Base-by-base conservation (phyloP, 805 yeast genomes). In the Metschnikowia drakensbergensis region DNA sequence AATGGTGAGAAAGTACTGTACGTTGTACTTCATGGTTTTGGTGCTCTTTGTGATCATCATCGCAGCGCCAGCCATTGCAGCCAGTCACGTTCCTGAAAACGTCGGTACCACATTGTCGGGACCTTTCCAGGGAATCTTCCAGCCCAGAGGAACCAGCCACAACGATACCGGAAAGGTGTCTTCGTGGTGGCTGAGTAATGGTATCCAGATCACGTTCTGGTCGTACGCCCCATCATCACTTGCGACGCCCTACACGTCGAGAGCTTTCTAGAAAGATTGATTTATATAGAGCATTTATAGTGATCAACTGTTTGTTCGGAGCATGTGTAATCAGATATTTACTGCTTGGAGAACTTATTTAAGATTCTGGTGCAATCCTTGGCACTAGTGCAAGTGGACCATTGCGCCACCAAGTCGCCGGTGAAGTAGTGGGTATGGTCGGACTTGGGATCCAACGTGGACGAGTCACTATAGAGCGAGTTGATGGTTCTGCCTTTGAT, bases 1-100 rank as follows among this genome's bases (percentile, higher is more conserved):
- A 76, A 92, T 94, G 96, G 96, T 94, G 33, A 84, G 87, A 72
- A 90, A 89, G 73, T 94, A 94, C 77, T 83, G 95, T 54, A 70
- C 87, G 8, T 75, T 95, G 66, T 94, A 84, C 80, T 82, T 88
- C 62, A 59, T 72, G 49, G 73, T 94, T 53, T 72, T 95, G 60
- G 65, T 81, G 42, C 63, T 89, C 51, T 90, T 90, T 60, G 81
- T 83, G 55, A 84, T 79, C 42, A 70, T 92, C 67, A 83, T 94
- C 63, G 85, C 83, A 55, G 97, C 94, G 39, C 99, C 99, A 56
- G 96, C 96, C 32, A 85, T 80, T 55, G 98, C 92, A 27, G 81
- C 88, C 41, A 71, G 79, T 47, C 72, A 77, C 42, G 51, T 77
- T 47, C 75, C 83, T 6, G 58, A 54, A 55, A 64, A 74, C 56